phyloP scores from a whole-genome alignment of 495 filamentous ascomycete genomes.

The Aspergillus avenaceus region DNA sequence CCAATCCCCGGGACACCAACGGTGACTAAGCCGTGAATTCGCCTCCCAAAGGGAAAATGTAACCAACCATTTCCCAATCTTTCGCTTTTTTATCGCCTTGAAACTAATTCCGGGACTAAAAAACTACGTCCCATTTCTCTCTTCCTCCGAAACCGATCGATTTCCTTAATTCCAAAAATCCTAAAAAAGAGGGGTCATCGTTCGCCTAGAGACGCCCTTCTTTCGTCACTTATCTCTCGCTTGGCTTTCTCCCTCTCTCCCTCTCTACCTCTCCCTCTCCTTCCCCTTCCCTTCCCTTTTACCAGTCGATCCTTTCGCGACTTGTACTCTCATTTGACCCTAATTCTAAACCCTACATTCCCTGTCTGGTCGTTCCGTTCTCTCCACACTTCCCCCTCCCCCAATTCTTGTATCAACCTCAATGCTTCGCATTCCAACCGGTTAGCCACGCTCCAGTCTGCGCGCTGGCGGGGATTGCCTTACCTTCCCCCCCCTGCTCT shows the following conservation, averaged over 20 bases:
- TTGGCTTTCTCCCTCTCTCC: neutral
- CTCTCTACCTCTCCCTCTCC: neutral
- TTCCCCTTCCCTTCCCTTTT: slow-evolving; percentile 6
- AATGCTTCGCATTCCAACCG: slow-evolving; percentile 16
- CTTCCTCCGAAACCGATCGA: slow-evolving; percentile 2
- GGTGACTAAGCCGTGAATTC: too few relatives aligned
- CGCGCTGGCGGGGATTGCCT: slow-evolving; percentile 18
- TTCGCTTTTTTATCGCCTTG: neutral
- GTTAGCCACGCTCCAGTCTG: slow-evolving; percentile 13
- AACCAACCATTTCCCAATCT: too few relatives aligned
- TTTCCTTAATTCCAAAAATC: neutral
- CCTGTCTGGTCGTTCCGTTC: slow-evolving; percentile 6
- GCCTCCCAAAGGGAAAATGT: too few relatives aligned
- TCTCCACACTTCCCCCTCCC: neutral
- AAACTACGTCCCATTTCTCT: neutral
- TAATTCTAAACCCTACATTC: neutral
- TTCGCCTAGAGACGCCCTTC: slow-evolving; percentile 1
- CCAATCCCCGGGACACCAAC: too few relatives aligned
- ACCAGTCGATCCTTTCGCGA: slow-evolving; percentile 4
- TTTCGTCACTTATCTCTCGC: slow-evolving; percentile 2
- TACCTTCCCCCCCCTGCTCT: slow-evolving; percentile 4
- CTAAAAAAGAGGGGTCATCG: slow-evolving; percentile 5
- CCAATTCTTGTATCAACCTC: slow-evolving; percentile 8
- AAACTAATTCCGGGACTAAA: neutral
- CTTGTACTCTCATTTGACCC: neutral